Percentiles rank a stretch among this genome's conserved stretches.
These are phyloP conservation scores for Theobroma grandiflorum DNA, from an alignment of 441 rosid species.

Conservation along the genomic window DNA sequence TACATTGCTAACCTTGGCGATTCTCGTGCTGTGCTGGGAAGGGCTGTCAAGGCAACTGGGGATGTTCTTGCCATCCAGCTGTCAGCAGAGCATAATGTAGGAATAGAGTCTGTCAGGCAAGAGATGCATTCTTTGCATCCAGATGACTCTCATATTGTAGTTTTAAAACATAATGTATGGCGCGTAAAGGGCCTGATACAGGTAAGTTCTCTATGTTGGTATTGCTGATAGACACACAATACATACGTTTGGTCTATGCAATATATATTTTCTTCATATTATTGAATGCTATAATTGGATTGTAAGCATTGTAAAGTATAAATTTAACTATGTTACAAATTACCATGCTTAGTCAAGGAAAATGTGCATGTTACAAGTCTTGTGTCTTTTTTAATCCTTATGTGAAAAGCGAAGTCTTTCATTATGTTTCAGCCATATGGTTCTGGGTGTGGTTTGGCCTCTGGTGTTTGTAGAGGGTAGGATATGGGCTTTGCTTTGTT, in stretches of 20 bases:
- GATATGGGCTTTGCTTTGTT: no score
- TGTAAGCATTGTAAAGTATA: background rate
- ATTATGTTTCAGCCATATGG: no score
- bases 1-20: conserved; percentile 58
- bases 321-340: background rate
- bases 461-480: no score
- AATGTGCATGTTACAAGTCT: background rate
- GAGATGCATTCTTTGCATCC: conserved; percentile 65
- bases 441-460: no score
- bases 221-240: background rate
- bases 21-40: conserved; percentile 62
- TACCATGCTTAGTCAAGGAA: background rate
- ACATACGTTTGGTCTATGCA: background rate
- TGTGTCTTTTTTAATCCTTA: background rate
- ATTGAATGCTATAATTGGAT: background rate
- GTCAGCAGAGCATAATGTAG: conserved; percentile 59
- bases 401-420: background rate
- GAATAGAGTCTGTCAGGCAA: conserved; percentile 57
- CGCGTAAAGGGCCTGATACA: conserved; percentile 68
- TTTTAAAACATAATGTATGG: conserved; percentile 62
- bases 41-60: conserved; percentile 51
- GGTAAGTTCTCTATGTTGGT: conserved; percentile 34
- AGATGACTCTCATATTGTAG: conserved; percentile 54
- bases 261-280: background rate
- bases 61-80: conserved; percentile 59